Base-by-base conservation (phyloP, 169 alveolate genomes). In the Theileria orientalis region DNA sequence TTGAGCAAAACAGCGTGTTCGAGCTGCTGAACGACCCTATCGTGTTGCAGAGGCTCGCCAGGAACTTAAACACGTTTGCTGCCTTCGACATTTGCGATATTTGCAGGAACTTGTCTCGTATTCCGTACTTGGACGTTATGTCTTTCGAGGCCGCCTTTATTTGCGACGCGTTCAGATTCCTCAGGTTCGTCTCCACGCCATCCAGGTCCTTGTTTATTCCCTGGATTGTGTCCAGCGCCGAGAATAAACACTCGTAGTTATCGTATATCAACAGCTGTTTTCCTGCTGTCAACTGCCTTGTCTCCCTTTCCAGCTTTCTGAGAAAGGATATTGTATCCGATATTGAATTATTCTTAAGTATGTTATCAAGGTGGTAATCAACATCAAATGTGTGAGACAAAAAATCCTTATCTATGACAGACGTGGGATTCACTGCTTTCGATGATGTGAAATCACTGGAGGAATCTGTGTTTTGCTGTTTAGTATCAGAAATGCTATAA, bases 221-320 rank as follows among this genome's bases (percentile, higher is more conserved):
- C 47, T 79, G 83, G 21, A 79, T 76, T 3, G 87, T 79, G 60
- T 79, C 87, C 16, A 79, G 83, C 5, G 87, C 69, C n/a, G 87
- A 54, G 60, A 79, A 79, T 30, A 79, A 84, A 51, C 87, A 79
- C 66, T 79, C 87, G 47, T 79, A 79, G 78, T 79, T 79, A 57
- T 79, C 87, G 49, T 79, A 79, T 40, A 79, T 71, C 11, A 79
- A 59, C 11, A 79, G 37, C 32, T 79, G 87, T 49, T 79, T 79
- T 32, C 87, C 87, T 5, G 87, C 87, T 27, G 87, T 79, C 41
- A 71, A 52, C 52, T 79, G 87, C 30, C 87, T 70, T 5, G 67
- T 75, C 51, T 79, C 87, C 21, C 87, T 64, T 44, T 79, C 87
- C 35, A 79, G 56, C 41, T 69, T 70, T 40, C 87, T 79, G 25